Evolutionary conservation across 2,329 filamentous ascomycete species (phyloP), one percentile per base, ranked within the genome.

Genomic region (Aspergillus melleus): DNA sequence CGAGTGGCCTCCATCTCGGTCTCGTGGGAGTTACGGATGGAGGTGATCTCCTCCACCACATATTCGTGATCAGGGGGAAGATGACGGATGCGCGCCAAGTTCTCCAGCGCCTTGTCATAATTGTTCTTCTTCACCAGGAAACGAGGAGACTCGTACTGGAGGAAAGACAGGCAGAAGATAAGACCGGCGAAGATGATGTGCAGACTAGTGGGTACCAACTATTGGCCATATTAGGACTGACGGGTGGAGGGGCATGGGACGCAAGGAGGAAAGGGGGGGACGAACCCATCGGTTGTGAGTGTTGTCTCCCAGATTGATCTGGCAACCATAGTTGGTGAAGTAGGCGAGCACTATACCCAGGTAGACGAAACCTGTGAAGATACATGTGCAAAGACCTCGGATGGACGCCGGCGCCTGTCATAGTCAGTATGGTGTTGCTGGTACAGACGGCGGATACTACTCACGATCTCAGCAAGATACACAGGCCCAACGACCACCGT

Each of bases 281-380:
- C n/a, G 81, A 77, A 4, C 87, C 88, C 67, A 86, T 68, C 59
- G 68, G 36, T 68, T 62, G 58, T 74, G 71, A n/a, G 79, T 78
- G 59, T 74, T 72, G 49, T 78, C 70, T 19, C 80, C 79, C 64
- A 78, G 80, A 67, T 86, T 79, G 24, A 85, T 72, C 26, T 80
- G 77, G n/a, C 78, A 80, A 14, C 87, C 87, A 70, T 88, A 89
- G 73, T 88, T 90, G 60, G 88, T 86, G 68, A 92, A 93, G 77
- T 92, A 94, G 9, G 88, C 89, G 16, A 93, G 80, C 67, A 93
- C 89, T 62, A 92, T 91, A 24, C 90, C 90, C 55, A 90, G 75
- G 70, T 93, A 93, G 22, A 93, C 90, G 53, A 89, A 82, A 1
- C 87, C 87, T 0, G 87, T 86, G 71, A 90, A 90, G 26, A 88